Evolutionary conservation across 768 basidiomycete species (phyloP).

Genomic region (Heimioporus sp.): DNA sequence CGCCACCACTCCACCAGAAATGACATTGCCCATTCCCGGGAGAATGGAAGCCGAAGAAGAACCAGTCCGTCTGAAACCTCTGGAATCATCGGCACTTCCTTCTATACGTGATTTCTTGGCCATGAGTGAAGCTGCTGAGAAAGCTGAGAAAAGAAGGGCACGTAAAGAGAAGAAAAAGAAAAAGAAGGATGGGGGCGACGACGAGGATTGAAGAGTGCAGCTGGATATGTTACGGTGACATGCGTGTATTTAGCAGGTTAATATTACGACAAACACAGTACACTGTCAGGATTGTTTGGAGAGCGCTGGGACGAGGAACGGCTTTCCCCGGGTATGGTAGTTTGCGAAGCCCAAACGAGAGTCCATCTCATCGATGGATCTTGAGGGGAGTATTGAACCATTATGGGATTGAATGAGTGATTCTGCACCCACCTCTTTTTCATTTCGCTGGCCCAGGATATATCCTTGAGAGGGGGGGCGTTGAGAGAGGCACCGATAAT

Average conservation of each 20-base stretch:
- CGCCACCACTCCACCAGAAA: slow-evolving; percentile 4
- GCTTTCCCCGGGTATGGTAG: slow-evolving; percentile 55
- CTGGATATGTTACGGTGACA: not conserved
- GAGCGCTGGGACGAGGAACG: slow-evolving; percentile 25
- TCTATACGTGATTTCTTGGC: slow-evolving; percentile 83
- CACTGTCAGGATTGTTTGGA: slow-evolving; percentile 2
- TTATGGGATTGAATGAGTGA: not conserved
- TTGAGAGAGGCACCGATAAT: slow-evolving; percentile 72
- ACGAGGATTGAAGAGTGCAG: slow-evolving; percentile 27
- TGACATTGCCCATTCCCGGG: slow-evolving; percentile 13
- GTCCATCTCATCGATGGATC: slow-evolving; percentile 76
- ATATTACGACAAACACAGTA: not conserved
- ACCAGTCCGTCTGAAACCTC: slow-evolving; percentile 60
- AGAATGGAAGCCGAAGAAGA: slow-evolving; percentile 24
- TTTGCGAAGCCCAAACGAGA: slow-evolving; percentile 61
- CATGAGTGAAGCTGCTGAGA: slow-evolving; percentile 66
- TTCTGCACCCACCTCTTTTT: slow-evolving; percentile 56
- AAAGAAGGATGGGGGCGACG: slow-evolving; percentile 31
- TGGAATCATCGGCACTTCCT: slow-evolving; percentile 77
- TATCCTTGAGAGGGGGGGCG: slow-evolving; percentile 69
- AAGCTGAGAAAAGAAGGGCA: slow-evolving; percentile 65
- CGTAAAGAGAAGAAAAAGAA: slow-evolving; percentile 74
- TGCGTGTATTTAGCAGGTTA: slow-evolving; percentile 1
- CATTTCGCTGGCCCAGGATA: slow-evolving; percentile 92
- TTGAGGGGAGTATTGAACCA: slow-evolving; percentile 25